Percentiles rank a stretch among this genome's conserved stretches.
These are phyloP conservation scores for Lolium multiflorum DNA, from an alignment of 176 grass and related monocot species.

Conservation along the genomic window DNA sequence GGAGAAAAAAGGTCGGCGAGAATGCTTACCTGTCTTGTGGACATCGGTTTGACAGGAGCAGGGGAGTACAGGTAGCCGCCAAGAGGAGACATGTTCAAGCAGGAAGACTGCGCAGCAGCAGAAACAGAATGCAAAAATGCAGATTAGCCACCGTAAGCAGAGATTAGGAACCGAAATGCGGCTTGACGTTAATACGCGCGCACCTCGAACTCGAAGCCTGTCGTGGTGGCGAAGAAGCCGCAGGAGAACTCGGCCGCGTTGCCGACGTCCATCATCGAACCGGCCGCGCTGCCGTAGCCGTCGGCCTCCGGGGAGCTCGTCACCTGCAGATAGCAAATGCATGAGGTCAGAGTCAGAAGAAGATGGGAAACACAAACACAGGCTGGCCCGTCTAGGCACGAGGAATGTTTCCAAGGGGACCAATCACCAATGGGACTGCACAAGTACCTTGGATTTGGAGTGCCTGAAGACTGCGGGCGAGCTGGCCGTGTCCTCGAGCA, in stretches of 20 bases:
- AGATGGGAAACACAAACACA: not conserved
- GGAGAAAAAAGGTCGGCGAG: constrained; percentile 16
- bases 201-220: constrained; percentile 60
- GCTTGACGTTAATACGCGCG: not conserved
- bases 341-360: not conserved
- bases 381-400: not conserved
- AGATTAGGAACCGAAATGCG: not conserved
- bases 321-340: constrained; percentile 20
- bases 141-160: constrained; percentile 32
- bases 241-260: constrained; percentile 56
- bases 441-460: constrained; percentile 18
- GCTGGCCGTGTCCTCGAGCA: constrained; percentile 96
- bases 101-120: not conserved
- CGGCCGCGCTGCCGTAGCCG: constrained; percentile 32
- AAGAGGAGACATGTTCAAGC: constrained; percentile 32
- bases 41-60: constrained; percentile 50
- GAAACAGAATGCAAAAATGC: not conserved
- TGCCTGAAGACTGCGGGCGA: constrained; percentile 66
- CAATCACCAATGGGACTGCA: not conserved
- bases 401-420: not conserved
- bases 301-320: constrained; percentile 19
- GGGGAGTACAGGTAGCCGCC: constrained; percentile 62
- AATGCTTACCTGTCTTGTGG: constrained; percentile 66
- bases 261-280: constrained; percentile 30
- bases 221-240: constrained; percentile 47